Evolutionary conservation across 2,329 filamentous ascomycete species (phyloP).

Genomic region (Penicillium sp.): DNA sequence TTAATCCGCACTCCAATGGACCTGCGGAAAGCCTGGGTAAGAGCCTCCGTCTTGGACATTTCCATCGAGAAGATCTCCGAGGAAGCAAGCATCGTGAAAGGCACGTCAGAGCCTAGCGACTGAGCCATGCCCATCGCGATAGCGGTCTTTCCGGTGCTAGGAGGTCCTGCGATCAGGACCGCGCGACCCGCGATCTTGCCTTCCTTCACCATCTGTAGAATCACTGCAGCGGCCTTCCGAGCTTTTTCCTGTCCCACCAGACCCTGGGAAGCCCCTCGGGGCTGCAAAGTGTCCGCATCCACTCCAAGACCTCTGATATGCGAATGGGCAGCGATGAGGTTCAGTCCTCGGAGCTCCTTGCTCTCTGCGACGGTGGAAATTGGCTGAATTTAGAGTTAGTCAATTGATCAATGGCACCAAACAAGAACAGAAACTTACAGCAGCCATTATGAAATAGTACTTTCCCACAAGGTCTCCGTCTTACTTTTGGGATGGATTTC

Average conservation of each 20-base stretch:
- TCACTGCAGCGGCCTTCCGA: constrained; percentile 91
- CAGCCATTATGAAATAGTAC: constrained; percentile 33
- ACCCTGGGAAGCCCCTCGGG: constrained; percentile 81
- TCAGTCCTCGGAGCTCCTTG: constrained; percentile 93
- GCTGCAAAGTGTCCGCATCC: constrained; percentile 86
- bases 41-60: constrained; percentile 98
- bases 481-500: not conserved
- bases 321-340: constrained; percentile 96
- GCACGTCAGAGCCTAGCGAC: constrained; percentile 88
- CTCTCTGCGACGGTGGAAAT: constrained; percentile 88
- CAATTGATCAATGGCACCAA: constrained; percentile 3
- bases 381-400: constrained; percentile 41
- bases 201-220: constrained; percentile 98
- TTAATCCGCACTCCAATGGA: constrained; percentile 98
- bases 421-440: constrained; percentile 28
- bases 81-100: constrained; percentile 92
- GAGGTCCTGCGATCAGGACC: constrained; percentile 90
- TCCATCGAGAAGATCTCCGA: constrained; percentile 98
- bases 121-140: constrained; percentile 99
- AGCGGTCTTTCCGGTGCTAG: constrained; percentile 96
- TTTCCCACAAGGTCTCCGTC: not conserved
- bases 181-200: constrained; percentile 97
- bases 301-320: constrained; percentile 96
- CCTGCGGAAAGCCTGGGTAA: constrained; percentile 98
- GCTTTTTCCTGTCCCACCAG: constrained; percentile 96